Evolutionary conservation across 2,329 filamentous ascomycete species (phyloP), one percentile per base, ranked within the genome.

Genomic region (Tothia fuscella): DNA sequence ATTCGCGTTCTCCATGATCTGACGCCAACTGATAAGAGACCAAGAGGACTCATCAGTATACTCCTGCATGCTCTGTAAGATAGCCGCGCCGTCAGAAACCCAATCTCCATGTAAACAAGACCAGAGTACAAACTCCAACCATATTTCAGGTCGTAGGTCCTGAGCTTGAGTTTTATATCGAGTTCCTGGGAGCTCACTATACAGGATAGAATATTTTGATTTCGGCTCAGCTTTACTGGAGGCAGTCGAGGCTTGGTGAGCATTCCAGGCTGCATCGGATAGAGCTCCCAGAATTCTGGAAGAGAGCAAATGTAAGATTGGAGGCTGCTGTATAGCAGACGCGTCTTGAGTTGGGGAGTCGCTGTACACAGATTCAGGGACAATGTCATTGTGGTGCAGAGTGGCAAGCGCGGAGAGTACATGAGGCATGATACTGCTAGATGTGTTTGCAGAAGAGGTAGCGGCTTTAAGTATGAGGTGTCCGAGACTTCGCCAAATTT

Each of bases 81-180:
- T 61, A 2, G 54, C 52, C n/a, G 52, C 49, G 3, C 66, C 67
- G 40, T 67, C 62, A 10, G 50, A 35, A 6, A 61, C 53, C 65
- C 66, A 70, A 5, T 63, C 63, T 16, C 67, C 67, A 39, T 67
- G 62, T 6, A 70, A 47, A 48, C 66, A 70, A 12, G 66, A 65
- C 67, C 67, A 70, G 3, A 71, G 53, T 16, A 71, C 59, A n/a
- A 71, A 55, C 49, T 71, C 68, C 14, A 71, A 51, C 68, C 68
- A 71, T 12, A 71, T 52, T 44, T 70, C 68, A 1, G 64, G 60
- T 1, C 57, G 52, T 9, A 69, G 48, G 14, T 59, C 64, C 6
- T 65, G 57, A 13, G 55, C 51, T 2, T 64, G 51, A 32, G 38
- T 14, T 16, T 58, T 61, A 48, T 62, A 66, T 21, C 60, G 25